phyloP scores from a whole-genome alignment of 192 early-diverging fungal genomes.

The Backusella psychrophila region DNA sequence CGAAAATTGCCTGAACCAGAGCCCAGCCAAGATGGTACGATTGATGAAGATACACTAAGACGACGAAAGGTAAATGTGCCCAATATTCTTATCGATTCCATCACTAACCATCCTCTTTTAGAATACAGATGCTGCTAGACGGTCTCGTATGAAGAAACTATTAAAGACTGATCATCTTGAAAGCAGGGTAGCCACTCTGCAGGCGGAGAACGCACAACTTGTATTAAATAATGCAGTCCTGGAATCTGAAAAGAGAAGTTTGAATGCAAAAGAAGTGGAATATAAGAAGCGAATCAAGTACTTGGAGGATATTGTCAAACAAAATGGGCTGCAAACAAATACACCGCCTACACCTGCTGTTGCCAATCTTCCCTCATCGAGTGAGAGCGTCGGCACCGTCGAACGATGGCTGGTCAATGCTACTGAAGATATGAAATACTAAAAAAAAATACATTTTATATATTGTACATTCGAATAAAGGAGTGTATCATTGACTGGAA shows the following conservation, averaged over 20 bases:
- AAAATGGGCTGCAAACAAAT: not conserved
- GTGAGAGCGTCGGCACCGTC: not conserved
- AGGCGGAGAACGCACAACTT: constrained; percentile 71
- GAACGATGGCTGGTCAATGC: not conserved
- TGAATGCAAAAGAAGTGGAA: constrained; percentile 26
- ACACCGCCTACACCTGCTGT: not conserved
- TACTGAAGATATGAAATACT: not conserved
- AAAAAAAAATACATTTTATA: not conserved
- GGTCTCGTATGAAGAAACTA: constrained; percentile 83
- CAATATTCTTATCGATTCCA: too few species aligned
- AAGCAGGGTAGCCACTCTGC: constrained; percentile 70
- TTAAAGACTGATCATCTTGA: constrained; percentile 80
- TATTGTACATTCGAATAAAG: too few species aligned
- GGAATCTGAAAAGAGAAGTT: constrained; percentile 29
- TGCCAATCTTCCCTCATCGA: not conserved
- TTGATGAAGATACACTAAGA: constrained; percentile 35
- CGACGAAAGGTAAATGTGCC: constrained; percentile 22
- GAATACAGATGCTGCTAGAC: constrained; percentile 92
- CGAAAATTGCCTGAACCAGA: constrained; percentile 30
- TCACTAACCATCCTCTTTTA: not conserved
- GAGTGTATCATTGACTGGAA: too few species aligned
- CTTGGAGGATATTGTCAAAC: constrained; percentile 23
- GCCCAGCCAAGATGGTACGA: constrained; percentile 23
- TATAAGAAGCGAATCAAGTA: constrained; percentile 31
- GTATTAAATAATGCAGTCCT: constrained; percentile 32